phyloP scores from a whole-genome alignment of 139 green algal genomes.

The Chara braunii region DNA sequence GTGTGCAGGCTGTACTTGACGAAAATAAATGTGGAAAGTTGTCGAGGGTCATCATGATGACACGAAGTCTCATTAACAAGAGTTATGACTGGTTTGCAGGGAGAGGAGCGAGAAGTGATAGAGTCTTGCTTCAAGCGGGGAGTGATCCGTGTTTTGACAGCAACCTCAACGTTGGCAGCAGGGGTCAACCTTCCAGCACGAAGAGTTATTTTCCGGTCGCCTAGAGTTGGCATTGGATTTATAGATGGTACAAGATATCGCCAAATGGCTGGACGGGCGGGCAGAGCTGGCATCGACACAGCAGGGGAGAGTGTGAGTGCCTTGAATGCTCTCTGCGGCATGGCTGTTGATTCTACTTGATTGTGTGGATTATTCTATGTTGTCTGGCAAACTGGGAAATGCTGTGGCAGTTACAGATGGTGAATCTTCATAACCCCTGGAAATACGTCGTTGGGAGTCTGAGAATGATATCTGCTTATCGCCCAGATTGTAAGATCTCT shows the following conservation, averaged over 20 bases:
- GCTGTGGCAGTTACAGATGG: neutral
- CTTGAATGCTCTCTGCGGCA: neutral
- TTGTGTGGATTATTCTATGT: too few relatives aligned
- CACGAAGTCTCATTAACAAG: too few relatives aligned
- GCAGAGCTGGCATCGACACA: constrained; percentile 42
- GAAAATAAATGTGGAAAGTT: too few relatives aligned
- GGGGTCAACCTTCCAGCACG: constrained; percentile 49
- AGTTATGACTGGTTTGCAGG: too few relatives aligned
- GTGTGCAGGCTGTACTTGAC: too few relatives aligned
- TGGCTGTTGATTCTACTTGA: neutral
- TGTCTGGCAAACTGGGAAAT: neutral
- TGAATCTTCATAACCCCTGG: neutral
- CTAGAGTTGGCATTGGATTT: constrained; percentile 8
- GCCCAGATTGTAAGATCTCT: too few relatives aligned
- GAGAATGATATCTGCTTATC: too few relatives aligned
- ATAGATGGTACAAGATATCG: constrained; percentile 24
- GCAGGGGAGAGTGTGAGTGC: constrained; percentile 48
- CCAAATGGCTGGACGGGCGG: constrained; percentile 45
- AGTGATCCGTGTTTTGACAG: constrained; percentile 71
- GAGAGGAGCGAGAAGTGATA: constrained; percentile 57
- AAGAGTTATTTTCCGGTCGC: constrained; percentile 39
- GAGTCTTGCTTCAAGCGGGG: constrained; percentile 68
- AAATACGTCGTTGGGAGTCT: too few relatives aligned
- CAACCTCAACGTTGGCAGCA: constrained; percentile 84
- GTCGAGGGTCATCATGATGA: too few relatives aligned